These are phyloP conservation scores for Pseudovirgaria hyperparasitica DNA, from an alignment of 2,329 filamentous ascomycete genomes.

Conservation along the genomic window DNA sequence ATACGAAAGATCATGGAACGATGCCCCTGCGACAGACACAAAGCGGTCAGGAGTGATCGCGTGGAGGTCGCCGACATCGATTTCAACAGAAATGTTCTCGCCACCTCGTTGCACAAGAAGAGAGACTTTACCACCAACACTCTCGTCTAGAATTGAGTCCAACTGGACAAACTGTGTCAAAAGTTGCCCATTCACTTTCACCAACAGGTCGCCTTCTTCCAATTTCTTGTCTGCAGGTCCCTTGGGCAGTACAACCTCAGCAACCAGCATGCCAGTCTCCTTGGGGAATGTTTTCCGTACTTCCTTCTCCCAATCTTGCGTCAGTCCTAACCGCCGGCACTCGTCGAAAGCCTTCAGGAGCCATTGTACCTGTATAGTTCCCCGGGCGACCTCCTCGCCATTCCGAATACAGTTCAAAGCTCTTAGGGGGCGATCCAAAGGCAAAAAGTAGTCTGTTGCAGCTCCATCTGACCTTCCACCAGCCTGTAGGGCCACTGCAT, in stretches of 20 bases:
- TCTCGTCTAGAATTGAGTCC: slow-evolving; percentile 84
- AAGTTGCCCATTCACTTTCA: slow-evolving; percentile 87
- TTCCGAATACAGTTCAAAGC: slow-evolving; percentile 77
- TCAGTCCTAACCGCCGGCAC: slow-evolving; percentile 77
- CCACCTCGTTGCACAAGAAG: slow-evolving; percentile 82
- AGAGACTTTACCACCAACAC: slow-evolving; percentile 64
- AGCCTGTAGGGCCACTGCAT: slow-evolving; percentile 83
- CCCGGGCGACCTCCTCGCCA: slow-evolving; percentile 63
- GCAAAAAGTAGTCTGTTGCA: slow-evolving; percentile 94
- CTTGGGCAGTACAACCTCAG: slow-evolving; percentile 84
- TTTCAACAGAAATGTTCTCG: slow-evolving; percentile 70
- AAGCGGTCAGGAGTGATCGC: slow-evolving; percentile 92
- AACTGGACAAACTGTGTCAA: slow-evolving; percentile 86
- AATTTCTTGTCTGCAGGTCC: slow-evolving; percentile 80
- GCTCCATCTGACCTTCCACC: slow-evolving; percentile 89
- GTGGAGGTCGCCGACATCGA: slow-evolving; percentile 81
- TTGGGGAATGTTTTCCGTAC: slow-evolving; percentile 75
- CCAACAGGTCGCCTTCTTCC: slow-evolving; percentile 84
- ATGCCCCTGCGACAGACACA: slow-evolving; percentile 82
- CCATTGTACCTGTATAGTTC: slow-evolving; percentile 97
- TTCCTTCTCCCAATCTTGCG: slow-evolving; percentile 72
- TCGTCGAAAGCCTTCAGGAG: slow-evolving; percentile 96
- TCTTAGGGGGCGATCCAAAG: slow-evolving; percentile 77
- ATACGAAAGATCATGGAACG: slow-evolving; percentile 93
- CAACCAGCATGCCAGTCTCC: slow-evolving; percentile 93